Base-by-base conservation (phyloP, 1,139 yeast genomes). In the Nakaseomyces delphensis region DNA sequence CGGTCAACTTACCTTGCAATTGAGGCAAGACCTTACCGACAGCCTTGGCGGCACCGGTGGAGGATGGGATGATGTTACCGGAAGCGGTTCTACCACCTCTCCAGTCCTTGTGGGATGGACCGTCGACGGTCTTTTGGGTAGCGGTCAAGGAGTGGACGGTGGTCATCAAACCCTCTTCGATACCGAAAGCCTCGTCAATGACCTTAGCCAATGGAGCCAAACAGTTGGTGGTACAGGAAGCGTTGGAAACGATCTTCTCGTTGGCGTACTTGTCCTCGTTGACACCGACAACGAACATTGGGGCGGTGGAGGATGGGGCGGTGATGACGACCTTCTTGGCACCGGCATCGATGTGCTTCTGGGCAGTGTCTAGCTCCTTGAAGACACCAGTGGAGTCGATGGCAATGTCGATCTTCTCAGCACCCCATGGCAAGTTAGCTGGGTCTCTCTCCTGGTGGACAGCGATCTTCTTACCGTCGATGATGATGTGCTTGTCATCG, bases 11-110 rank as follows among this genome's bases (percentile, higher is more conserved):
- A 69, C 93, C 93, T 71, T 80, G 79, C 67, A 83, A 74, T 63
- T 73, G 84, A 59, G 93, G 93, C 64, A 83, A 79, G 64, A 83
- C 93, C 73, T 82, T 82, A 72, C 91, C 91, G 60, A 83, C 93
- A 61, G 91, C 91, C 77, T 83, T 83, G 59, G 93, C 93, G 59
- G 93, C 93, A 78, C 93, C 93, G 50, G 93, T 83, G 54, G 91
- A 80, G 43, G 91, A 81, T 70, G 93, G 93, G 62, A 83, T 83
- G 64, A 83, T 83, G 81, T 83, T 83, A 67, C 86, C 93, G 54
- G 89, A 80, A 64, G 93, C 93, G 61, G 91, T 82, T 77, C 93
- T 79, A 69, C 93, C 93, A 71, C 91, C 93, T 81, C 93, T 81
- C 93, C 93, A 83, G 75, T 83, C 93, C 76, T 83, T 83, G 77